A percentile compares a stretch with the other conserved stretches of the same genome.
phyloP scores from a whole-genome alignment of 768 basidiomycete species.

The Phylloporus arenicola region DNA sequence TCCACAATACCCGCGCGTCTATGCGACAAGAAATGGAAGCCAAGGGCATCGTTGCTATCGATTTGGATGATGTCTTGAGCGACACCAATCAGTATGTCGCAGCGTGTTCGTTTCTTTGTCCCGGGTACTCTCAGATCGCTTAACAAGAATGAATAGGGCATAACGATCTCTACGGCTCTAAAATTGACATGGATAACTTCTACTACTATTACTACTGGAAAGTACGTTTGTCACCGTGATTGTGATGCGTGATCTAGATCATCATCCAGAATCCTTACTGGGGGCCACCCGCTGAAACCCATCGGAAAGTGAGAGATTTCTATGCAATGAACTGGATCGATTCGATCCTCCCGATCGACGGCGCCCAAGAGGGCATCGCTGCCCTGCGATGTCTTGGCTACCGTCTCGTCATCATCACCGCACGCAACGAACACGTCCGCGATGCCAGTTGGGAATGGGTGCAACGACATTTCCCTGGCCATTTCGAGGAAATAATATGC shows the following conservation, averaged over 20 bases:
- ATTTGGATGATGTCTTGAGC: slow-evolving; percentile 64
- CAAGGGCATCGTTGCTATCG: slow-evolving; percentile 51
- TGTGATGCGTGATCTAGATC: neutral
- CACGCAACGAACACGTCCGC: slow-evolving; percentile 51
- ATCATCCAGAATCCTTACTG: slow-evolving; percentile 45
- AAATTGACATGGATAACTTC: slow-evolving; percentile 50
- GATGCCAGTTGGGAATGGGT: slow-evolving; percentile 65
- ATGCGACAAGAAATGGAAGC: neutral
- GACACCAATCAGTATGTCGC: slow-evolving; percentile 56
- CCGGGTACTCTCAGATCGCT: neutral
- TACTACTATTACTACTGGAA: slow-evolving; percentile 80
- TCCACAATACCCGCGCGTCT: slow-evolving; percentile 1
- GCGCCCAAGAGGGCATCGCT: slow-evolving; percentile 54
- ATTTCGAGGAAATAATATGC: slow-evolving; percentile 60
- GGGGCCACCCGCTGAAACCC: slow-evolving; percentile 56
- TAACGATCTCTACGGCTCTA: slow-evolving; percentile 51
- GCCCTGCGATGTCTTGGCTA: slow-evolving; percentile 59
- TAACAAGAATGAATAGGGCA: slow-evolving; percentile 46
- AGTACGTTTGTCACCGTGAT: slow-evolving; percentile 29
- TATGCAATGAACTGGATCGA: slow-evolving; percentile 49
- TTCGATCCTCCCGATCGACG: slow-evolving; percentile 48
- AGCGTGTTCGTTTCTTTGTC: slow-evolving; percentile 37
- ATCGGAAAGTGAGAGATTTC: slow-evolving; percentile 53
- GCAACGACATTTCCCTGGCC: slow-evolving; percentile 56
- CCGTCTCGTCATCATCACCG: slow-evolving; percentile 69